These are phyloP conservation scores for Acanthamoeba sp. DNA, from an alignment of 208 protist species.

Conservation along the genomic window DNA sequence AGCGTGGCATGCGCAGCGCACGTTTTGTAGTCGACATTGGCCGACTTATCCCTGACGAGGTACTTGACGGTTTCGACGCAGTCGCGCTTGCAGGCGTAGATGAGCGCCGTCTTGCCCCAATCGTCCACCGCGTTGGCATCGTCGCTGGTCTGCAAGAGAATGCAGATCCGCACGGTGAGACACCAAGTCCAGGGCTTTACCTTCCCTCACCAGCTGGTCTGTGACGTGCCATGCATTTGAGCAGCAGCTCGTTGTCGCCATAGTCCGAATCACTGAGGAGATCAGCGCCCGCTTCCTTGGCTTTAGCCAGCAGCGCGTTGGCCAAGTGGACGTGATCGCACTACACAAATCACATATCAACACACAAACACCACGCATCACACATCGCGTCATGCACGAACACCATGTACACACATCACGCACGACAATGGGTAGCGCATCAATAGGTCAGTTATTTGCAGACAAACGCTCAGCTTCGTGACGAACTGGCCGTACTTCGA, in stretches of 20 bases:
- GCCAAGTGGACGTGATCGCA: constrained; percentile 42
- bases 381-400: too few relatives aligned
- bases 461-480: background rate
- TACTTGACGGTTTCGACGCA: constrained; percentile 43
- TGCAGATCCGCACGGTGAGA: too few relatives aligned
- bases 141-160: background rate
- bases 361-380: background rate
- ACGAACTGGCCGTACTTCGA: background rate
- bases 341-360: background rate
- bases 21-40: constrained; percentile 25
- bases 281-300: background rate
- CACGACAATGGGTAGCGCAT: too few relatives aligned
- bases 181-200: too few relatives aligned
- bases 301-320: background rate
- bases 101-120: constrained; percentile 16
- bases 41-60: background rate
- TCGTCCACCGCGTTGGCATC: constrained; percentile 45
- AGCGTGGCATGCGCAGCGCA: background rate
- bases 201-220: too few relatives aligned
- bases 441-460: background rate
- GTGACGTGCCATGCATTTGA: constrained; percentile 1
- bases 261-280: background rate
- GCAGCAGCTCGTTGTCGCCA: constrained; percentile 31
- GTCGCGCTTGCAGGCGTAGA: constrained; percentile 52
- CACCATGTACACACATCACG: too few relatives aligned